Percentiles rank a stretch among this genome's conserved stretches.
These are phyloP conservation scores for Noccaea bulbosa DNA, from an alignment of 345 rosid species.

Conservation along the genomic window DNA sequence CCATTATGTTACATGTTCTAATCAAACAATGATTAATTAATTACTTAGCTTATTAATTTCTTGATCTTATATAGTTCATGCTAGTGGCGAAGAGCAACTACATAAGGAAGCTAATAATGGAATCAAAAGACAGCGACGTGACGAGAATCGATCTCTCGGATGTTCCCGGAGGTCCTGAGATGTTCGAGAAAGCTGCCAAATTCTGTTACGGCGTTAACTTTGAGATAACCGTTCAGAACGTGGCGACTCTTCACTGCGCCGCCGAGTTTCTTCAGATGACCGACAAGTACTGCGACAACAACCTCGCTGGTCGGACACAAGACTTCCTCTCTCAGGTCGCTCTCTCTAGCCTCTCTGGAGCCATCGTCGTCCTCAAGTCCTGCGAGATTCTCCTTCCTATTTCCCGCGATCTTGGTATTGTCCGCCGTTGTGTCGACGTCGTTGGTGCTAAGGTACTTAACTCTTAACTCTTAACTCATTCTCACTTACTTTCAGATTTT, in stretches of 20 bases:
- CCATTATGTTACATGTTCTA: not conserved
- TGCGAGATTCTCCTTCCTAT: conserved; percentile 79
- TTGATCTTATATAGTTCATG: conserved; percentile 64
- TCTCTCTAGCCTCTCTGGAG: conserved; percentile 80
- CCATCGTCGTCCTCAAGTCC: conserved; percentile 81
- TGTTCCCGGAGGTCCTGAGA: conserved; percentile 93
- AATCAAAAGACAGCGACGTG: conserved; percentile 65
- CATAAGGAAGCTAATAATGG: conserved; percentile 76
- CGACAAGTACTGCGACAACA: conserved; percentile 65
- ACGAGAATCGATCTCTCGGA: conserved; percentile 65
- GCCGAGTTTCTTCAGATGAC: conserved; percentile 93
- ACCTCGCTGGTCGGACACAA: conserved; percentile 82
- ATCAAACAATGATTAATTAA: not conserved
- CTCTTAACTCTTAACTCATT: not conserved
- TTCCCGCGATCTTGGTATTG: conserved; percentile 70
- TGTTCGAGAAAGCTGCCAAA: conserved; percentile 89
- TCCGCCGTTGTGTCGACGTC: conserved; percentile 72
- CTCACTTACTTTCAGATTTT: not conserved
- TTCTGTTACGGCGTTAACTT: conserved; percentile 97
- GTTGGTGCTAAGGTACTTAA: conserved; percentile 57
- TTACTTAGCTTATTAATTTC: not conserved
- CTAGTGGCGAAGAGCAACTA: conserved; percentile 89
- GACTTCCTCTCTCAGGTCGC: conserved; percentile 88
- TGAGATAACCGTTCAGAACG: conserved; percentile 92
- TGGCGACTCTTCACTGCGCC: conserved; percentile 87